Percentiles rank a stretch among this genome's conserved stretches.
Conservation (phyloP, 768 basidiomycete species). For the Coprinopsis marcescibilis region DNA sequence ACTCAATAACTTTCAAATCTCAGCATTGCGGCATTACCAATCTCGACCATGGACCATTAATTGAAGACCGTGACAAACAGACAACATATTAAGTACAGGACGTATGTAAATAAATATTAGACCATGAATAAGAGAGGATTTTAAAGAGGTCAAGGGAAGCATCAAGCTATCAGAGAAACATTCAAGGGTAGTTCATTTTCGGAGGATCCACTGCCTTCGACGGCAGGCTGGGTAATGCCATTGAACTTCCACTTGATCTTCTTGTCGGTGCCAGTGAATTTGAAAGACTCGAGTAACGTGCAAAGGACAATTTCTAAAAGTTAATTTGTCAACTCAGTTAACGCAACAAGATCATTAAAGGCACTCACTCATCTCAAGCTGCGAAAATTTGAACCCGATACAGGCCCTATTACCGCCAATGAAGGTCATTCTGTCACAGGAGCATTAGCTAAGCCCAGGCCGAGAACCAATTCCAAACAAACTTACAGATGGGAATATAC, state of each 20-base stretch:
- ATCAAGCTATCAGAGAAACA: too few species aligned
- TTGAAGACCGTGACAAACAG: too few species aligned
- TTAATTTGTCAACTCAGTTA: not conserved
- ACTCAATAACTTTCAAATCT: not conserved
- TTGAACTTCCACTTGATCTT: conserved; percentile 13
- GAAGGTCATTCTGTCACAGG: conserved; percentile 34
- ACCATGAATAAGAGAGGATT: too few species aligned
- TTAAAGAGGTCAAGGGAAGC: too few species aligned
- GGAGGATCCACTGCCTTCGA: not conserved
- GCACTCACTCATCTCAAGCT: conserved; percentile 48
- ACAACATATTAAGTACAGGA: too few species aligned
- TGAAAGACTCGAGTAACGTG: conserved; percentile 8
- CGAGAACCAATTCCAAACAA: conserved; percentile 31
- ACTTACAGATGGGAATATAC: conserved; percentile 14
- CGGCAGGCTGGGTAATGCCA: conserved; percentile 13
- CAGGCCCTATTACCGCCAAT: conserved; percentile 32
- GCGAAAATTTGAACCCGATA: conserved; percentile 47
- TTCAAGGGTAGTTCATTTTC: not conserved
- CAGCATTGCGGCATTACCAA: too few species aligned
- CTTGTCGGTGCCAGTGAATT: conserved; percentile 13
- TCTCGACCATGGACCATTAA: too few species aligned
- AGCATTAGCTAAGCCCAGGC: conserved; percentile 23
- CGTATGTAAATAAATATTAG: too few species aligned
- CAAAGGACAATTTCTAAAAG: conserved; percentile 12
- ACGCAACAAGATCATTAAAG: not conserved